Evolutionary conservation across 768 basidiomycete genomes (phyloP).

Genomic region (Podaxis pistillaris): DNA sequence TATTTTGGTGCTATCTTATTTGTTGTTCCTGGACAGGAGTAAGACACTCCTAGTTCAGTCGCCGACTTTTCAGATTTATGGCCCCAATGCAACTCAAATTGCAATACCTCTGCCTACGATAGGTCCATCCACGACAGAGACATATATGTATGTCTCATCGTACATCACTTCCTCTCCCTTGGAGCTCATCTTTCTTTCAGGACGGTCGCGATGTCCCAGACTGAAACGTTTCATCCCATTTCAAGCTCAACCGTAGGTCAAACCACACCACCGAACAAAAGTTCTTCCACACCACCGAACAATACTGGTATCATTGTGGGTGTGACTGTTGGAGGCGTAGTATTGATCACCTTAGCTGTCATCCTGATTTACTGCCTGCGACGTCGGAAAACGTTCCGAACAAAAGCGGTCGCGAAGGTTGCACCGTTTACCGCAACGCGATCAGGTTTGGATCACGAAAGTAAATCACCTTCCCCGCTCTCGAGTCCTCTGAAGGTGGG

Average conservation of each 20-base stretch:
- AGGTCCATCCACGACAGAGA: not conserved
- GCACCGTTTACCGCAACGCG: not conserved
- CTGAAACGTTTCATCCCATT: too few species aligned
- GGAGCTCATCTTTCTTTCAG: too few species aligned
- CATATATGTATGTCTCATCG: too few species aligned
- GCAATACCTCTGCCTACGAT: not conserved
- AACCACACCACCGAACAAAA: not conserved
- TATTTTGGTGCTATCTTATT: not conserved
- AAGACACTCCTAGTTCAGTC: not conserved
- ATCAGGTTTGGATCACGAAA: not conserved
- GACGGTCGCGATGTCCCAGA: too few species aligned
- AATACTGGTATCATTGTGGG: not conserved
- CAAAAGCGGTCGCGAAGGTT: not conserved
- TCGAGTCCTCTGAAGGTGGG: not conserved
- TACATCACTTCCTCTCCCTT: too few species aligned
- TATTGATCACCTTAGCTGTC: not conserved
- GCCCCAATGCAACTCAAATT: not conserved
- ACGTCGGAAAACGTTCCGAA: not conserved
- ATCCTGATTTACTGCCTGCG: not conserved
- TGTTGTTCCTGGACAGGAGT: not conserved
- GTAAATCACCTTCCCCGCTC: not conserved
- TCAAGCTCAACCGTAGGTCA: not conserved
- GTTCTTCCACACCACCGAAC: not conserved
- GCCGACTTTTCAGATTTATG: slow-evolving; percentile 4
- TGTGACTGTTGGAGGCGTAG: not conserved